Base-by-base conservation (phyloP, 306 rosid species). In the Vigna mungo region DNA sequence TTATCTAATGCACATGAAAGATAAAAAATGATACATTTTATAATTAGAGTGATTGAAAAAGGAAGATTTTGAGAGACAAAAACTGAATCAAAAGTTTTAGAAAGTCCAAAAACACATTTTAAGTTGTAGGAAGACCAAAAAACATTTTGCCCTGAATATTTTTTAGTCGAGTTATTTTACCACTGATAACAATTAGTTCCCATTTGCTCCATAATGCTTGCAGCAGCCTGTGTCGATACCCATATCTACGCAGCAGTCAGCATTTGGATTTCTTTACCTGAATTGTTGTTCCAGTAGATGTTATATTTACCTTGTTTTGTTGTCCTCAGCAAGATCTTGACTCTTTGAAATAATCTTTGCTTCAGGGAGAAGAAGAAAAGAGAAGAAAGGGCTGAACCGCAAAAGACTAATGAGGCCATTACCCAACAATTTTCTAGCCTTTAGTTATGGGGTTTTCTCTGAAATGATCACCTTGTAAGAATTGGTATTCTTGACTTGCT, bases 291-390 rank as follows among this genome's bases (percentile, higher is more conserved):
- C 60, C 59, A 30, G 6, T 77, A 27, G 65, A 68, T 18, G 77
- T 63, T 68, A 25, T 66, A 59, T 34, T 20, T 44, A 61, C 59
- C 47, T 73, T 72, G 39, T 67, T 41, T 55, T 74, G 32, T 48
- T 75, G 75, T 39, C 62, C 51, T 17, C 16, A 18, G 52, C 47
- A 66, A 71, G 72, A 8, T 61, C 56, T 32, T 84, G 80, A 78
- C 44, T 56, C 17, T 46, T 59, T 77, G 73, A 60, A 25, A 54
- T 79, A 25, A 83, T 71, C 43, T 77, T 76, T 84, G 80, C 73
- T 77, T 67, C 92, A 96, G 99, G 89, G 99, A 96, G 90, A 96
- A 96, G 92, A 91, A 91, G 83, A 96, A 96, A 81, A 85, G 87
- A 81, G 96, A 87, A 86, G 98, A 96, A 88, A 88, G 98, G 85